phyloP scores from a whole-genome alignment of 176 grass and related monocot genomes.

The Pharus latifolius region DNA sequence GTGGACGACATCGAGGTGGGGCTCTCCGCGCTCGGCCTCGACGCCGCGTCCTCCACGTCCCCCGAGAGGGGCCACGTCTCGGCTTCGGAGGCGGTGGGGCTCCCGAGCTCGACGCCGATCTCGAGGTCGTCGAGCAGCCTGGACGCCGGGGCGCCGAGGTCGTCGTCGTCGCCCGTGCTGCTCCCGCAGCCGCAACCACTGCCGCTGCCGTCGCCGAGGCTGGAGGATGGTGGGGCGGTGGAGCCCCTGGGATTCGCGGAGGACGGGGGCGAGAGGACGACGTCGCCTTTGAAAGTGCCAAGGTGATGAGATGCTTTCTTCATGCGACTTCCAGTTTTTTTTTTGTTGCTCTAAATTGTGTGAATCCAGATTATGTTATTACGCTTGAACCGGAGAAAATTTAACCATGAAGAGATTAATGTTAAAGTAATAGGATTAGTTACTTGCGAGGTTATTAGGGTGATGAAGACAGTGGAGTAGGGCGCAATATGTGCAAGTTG shows the following conservation, averaged over 20 bases:
- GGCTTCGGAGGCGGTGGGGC: background rate
- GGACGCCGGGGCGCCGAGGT: conserved; percentile 33
- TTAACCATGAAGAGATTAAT: no score
- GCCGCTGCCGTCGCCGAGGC: conserved; percentile 49
- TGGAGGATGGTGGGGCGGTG: background rate
- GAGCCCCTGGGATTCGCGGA: background rate
- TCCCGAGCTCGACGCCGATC: conserved; percentile 4
- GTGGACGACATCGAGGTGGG: conserved; percentile 24
- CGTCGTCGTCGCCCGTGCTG: conserved; percentile 40
- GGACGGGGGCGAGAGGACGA: conserved; percentile 3
- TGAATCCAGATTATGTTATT: no score
- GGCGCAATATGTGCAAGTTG: no score
- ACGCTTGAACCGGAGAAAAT: no score
- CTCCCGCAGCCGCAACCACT: conserved; percentile 43
- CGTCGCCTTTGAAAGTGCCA: background rate
- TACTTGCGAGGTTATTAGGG: no score
- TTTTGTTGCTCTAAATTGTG: no score
- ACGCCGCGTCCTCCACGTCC: conserved; percentile 9
- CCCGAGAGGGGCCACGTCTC: background rate
- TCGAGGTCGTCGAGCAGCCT: conserved; percentile 40
- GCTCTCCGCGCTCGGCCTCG: conserved; percentile 19
- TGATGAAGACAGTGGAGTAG: no score
- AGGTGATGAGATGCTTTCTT: conserved; percentile 24
- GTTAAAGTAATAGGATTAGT: no score
- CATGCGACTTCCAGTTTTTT: no score